Evolutionary conservation across 1,139 yeast genomes (phyloP), one percentile per base, ranked within the genome.

Genomic region (Debaryomycetaceae sp.): DNA sequence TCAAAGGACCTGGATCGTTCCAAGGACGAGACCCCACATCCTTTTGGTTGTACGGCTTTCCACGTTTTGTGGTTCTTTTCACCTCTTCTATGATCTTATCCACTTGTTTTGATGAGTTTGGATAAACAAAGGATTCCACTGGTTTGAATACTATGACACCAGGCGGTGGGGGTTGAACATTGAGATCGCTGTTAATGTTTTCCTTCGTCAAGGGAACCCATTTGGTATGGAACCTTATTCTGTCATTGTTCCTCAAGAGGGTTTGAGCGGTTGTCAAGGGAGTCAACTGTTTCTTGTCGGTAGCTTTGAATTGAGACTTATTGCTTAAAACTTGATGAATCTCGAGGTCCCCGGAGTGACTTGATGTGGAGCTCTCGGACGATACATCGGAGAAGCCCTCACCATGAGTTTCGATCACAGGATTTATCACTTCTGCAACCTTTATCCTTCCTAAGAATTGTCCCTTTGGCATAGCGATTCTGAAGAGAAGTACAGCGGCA

Each of bases 81-180:
- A 85, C 83, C 57, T 84, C 83, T 50, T 86, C 95, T 38, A 83
- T 68, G 31, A 91, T 76, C 35, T 66, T 64, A 55, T 90, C 97
- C 40, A 80, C 73, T 63, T 86, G 95, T 50, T 78, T 69, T 0
- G 96, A 83, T 42, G 87, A 76, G 62, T 90, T 90, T 42, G 96
- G 84, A 65, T 89, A 90, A 1, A 87, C 79, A 65, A 87, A 87
- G 7, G 90, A 72, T 57, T 90, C 97, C 35, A 83, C 70, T 41
- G 95, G 88, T 57, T 95, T 79, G 71, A 85, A 90, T 5, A 90
- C 96, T 48, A 90, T 58, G 13, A 90, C 91, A 23, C 97, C 97
- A 1, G 93, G 90, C 34, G 97, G 97, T 17, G 98, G 96, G 3
- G 90, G 86, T 33, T 63, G 63, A 6, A 91, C 80, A 2, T 68